Base-by-base conservation (phyloP, 805 yeast species). In the Priceomyces carsonii region DNA sequence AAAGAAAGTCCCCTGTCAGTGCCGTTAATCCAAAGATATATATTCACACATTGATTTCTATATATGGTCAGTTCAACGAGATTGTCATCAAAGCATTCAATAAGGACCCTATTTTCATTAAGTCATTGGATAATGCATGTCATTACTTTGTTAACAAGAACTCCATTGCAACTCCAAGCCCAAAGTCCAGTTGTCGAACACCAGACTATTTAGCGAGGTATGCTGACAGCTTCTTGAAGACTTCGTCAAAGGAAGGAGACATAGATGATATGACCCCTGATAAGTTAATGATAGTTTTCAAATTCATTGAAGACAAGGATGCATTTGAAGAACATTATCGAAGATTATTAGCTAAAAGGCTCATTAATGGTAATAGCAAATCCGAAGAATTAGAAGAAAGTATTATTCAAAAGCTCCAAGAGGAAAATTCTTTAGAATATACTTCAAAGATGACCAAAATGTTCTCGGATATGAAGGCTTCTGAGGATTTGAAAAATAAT, bases 321-420 rank as follows among this genome's bases (percentile, higher is more conserved):
- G 86, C 93, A 26, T 95, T 93, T 63, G 98, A 93, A 65, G 84
- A 82, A 42, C 85, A 86, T 66, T 93, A 93, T 62, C 80, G 97
- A 60, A 79, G 97, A 44, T 70, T 84, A 54, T 73, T 93, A 49
- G 91, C 98, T 8, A 85, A 84, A 57, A 78, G 99, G 57, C 75
- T 93, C 48, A 90, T 93, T 51, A 83, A 85, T 54, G 85, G 89
- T 48, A 79, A 93, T 13, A 84, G 95, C 3, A 82, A 85, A 29
- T 82, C 88, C 22, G 95, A 86, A 39, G 91, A 84, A 45, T 76
- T 80, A 44, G 99, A 93, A 64, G 91, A 87, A 47, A 64, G 77
- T 39, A 80, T 93, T 44, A 87, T 93, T 42, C 87, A 88, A 51
- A 79, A 85, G 51, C 73, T 93, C 46, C 95, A 89, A 57, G 84